Evolutionary conservation across 2,329 filamentous ascomycete species (phyloP), one percentile per base, ranked within the genome.

Genomic region (Fusarium circinatum): DNA sequence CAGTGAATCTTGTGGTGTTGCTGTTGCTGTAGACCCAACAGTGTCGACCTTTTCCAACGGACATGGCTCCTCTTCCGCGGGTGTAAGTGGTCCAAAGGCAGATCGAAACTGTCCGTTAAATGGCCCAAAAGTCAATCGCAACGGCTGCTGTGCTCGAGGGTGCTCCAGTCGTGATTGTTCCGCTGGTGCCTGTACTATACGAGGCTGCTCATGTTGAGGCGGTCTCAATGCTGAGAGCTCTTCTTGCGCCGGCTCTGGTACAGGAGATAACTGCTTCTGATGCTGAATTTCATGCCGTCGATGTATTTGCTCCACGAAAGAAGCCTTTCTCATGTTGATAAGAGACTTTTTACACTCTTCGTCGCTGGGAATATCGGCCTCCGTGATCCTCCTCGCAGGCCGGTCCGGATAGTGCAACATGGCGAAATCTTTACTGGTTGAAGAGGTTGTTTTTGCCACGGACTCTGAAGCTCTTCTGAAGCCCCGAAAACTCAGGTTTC

Each of bases 321-420:
- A 69, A 7, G 71, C 66, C 30, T 71, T 73, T 42, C 73, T 68
- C 62, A 76, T 64, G 18, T 55, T 63, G 28, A 71, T 60, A 36
- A 77, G 58, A 24, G 62, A 68, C 22, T 24, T 42, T 57, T 60
- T 73, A 56, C 74, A 78, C 52, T 78, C 75, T 20, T 71, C 71
- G 34, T 79, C 75, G n/a, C 39, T 72, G 24, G 78, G 73, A 30
- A 78, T 76, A 13, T 77, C 75, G 30, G 64, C 71, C 45, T 71
- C 58, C 30, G 66, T 69, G 34, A 75, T 69, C 56, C 65, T 65
- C 51, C 65, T 70, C 20, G 56, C 58, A 18, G 76, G 77, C 8
- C 76, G 70, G 49, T 78, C 77, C 12, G 77, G 77, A 39, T 66
- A 68, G 59, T 78, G 76, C 48, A 70, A 59, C 52, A 78, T 78